phyloP scores from a whole-genome alignment of 2,329 filamentous ascomycete species.

The Oidium heveae region DNA sequence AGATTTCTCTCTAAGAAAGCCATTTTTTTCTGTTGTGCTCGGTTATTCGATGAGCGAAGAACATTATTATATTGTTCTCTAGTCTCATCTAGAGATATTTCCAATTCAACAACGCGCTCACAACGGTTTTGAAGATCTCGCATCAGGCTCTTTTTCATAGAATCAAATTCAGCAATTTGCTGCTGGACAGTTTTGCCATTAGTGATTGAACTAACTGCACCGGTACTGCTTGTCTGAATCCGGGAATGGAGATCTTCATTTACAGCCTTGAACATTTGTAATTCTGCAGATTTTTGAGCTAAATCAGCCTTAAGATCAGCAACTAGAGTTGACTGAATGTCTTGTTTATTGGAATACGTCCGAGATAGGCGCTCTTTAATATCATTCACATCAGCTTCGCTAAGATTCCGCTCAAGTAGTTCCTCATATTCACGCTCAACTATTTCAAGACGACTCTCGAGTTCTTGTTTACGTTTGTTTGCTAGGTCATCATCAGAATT shows the following conservation, averaged over 20 bases:
- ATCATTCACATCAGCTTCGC: slow-evolving; percentile 56
- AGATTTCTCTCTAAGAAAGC: slow-evolving; percentile 95
- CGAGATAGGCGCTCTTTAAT: slow-evolving; percentile 58
- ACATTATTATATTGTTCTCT: slow-evolving; percentile 99
- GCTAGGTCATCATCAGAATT: slow-evolving; percentile 36
- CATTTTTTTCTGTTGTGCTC: slow-evolving; percentile 99
- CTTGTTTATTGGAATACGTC: slow-evolving; percentile 50
- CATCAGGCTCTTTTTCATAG: slow-evolving; percentile 99
- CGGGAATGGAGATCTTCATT: slow-evolving; percentile 58
- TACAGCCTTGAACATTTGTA: slow-evolving; percentile 52
- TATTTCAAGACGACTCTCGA: slow-evolving; percentile 49
- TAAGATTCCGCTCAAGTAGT: slow-evolving; percentile 53
- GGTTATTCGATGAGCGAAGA: slow-evolving; percentile 84
- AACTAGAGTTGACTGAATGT: slow-evolving; percentile 45
- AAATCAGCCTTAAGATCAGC: slow-evolving; percentile 58
- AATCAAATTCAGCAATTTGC: slow-evolving; percentile 94
- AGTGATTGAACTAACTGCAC: slow-evolving; percentile 31
- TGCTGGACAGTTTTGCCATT: slow-evolving; percentile 87
- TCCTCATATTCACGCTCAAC: slow-evolving; percentile 69
- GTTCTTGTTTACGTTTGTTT: slow-evolving; percentile 43
- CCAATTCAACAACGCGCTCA: slow-evolving; percentile 90
- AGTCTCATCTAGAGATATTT: slow-evolving; percentile 92
- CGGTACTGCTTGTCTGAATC: slow-evolving; percentile 35
- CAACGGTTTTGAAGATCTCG: slow-evolving; percentile 94
- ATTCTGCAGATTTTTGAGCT: slow-evolving; percentile 54